phyloP scores from a whole-genome alignment of 768 basidiomycete species.

The Macrocybe gigantea region DNA sequence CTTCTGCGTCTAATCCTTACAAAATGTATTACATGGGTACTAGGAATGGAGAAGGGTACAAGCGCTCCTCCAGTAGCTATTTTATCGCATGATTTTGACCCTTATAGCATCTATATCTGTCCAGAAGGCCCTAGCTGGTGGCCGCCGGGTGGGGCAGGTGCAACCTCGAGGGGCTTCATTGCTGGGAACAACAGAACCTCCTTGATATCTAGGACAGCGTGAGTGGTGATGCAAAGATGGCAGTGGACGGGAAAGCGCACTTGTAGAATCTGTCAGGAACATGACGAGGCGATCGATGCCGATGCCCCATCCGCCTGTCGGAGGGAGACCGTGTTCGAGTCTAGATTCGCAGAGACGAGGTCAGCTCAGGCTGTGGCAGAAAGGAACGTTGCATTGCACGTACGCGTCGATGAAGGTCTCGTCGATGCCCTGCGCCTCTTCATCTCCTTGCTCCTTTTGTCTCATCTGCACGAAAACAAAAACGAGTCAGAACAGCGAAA shows the following conservation, averaged over 20 bases:
- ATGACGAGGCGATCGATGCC: conserved; percentile 96
- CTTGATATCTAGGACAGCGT: conserved; percentile 70
- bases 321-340: conserved; percentile 94
- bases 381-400: conserved; percentile 27
- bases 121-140: conserved; percentile 22
- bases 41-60: neutral
- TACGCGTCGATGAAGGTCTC: conserved; percentile 95
- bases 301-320: conserved; percentile 96
- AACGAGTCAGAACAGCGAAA: neutral
- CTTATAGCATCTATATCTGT: conserved; percentile 16
- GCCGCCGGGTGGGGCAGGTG: conserved; percentile 5
- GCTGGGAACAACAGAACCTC: conserved; percentile 95
- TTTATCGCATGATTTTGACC: neutral
- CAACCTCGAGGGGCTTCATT: conserved; percentile 79
- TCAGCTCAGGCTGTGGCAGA: conserved; percentile 3
- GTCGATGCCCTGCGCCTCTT: conserved; percentile 96
- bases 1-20: no score
- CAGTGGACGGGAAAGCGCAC: conserved; percentile 35
- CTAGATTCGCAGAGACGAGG: conserved; percentile 27
- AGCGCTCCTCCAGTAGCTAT: neutral
- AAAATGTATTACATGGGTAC: no score
- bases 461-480: conserved; percentile 37
- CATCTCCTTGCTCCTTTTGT: conserved; percentile 96
- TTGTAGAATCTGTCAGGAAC: conserved; percentile 97
- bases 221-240: neutral